Percentiles rank a stretch among this genome's conserved stretches.
Conservation (phyloP, 345 rosid species). For the Syzygium grande region DNA sequence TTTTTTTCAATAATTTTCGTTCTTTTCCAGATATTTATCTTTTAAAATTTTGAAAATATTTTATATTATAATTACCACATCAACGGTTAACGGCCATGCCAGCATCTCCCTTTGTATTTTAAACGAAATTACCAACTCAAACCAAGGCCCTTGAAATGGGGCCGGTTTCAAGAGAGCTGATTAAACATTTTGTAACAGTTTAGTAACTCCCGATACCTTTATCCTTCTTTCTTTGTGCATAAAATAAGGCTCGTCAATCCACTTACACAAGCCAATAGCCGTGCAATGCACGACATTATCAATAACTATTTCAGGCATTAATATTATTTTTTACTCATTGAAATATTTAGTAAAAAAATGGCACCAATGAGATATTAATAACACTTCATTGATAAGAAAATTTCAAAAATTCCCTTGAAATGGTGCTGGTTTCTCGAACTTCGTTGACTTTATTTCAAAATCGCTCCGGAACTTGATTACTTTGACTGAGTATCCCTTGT, state of each 20-base stretch:
- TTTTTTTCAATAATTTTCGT: background rate
- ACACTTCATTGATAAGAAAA: background rate
- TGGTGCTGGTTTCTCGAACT: no score
- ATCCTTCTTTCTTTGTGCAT: background rate
- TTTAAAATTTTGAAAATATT: background rate
- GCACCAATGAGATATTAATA: background rate
- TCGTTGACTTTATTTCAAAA: no score
- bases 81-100: background rate
- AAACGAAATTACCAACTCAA: background rate
- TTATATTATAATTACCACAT: background rate
- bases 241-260: background rate
- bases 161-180: background rate
- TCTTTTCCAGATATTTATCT: background rate
- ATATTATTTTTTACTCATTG: no score
- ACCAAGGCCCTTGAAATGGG: background rate
- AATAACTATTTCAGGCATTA: background rate
- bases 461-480: no score
- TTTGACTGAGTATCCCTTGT: no score
- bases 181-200: background rate
- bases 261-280: background rate
- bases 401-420: no score
- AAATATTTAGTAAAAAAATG: no score
- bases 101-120: background rate
- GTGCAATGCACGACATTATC: background rate
- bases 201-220: background rate